These are phyloP conservation scores for Pugionium dolabratum DNA, from an alignment of 345 rosid genomes.

Conservation along the genomic window DNA sequence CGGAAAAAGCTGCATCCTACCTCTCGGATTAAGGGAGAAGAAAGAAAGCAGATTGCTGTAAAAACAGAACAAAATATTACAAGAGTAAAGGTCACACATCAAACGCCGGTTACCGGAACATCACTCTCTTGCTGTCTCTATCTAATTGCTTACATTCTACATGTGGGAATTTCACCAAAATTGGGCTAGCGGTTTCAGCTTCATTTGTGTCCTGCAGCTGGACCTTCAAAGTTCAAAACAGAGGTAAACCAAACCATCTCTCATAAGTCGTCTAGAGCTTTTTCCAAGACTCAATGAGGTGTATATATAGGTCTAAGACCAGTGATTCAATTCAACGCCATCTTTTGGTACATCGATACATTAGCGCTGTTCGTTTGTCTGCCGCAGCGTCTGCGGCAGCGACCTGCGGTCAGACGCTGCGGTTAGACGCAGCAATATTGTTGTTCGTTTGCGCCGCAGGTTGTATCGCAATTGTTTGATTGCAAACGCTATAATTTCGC, in stretches of 20 bases:
- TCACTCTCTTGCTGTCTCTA: slow-evolving; percentile 27
- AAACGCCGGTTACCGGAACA: slow-evolving; percentile 28
- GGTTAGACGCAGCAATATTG: no score
- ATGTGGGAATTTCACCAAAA: slow-evolving; percentile 37
- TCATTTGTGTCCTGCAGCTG: slow-evolving; percentile 41
- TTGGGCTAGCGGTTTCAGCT: slow-evolving; percentile 33
- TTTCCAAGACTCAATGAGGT: slow-evolving; percentile 17
- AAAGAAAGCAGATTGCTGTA: slow-evolving; percentile 24
- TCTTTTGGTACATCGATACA: neutral
- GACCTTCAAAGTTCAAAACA: slow-evolving; percentile 37
- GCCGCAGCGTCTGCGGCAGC: no score
- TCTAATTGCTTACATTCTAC: slow-evolving; percentile 41
- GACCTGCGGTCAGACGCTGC: no score
- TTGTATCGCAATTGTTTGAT: no score
- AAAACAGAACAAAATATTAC: slow-evolving; percentile 25
- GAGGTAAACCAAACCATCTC: slow-evolving; percentile 26
- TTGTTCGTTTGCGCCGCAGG: no score
- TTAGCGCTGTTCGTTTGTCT: no score
- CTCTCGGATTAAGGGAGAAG: slow-evolving; percentile 31
- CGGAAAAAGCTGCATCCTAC: slow-evolving; percentile 37
- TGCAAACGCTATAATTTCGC: no score
- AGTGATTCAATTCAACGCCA: slow-evolving; percentile 14
- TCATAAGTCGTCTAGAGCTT: slow-evolving; percentile 34
- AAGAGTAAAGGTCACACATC: slow-evolving; percentile 12
- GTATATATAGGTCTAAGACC: slow-evolving; percentile 2